Conservation (phyloP, 2,329 filamentous ascomycete species). For the Beauveria rudraprayagi region DNA sequence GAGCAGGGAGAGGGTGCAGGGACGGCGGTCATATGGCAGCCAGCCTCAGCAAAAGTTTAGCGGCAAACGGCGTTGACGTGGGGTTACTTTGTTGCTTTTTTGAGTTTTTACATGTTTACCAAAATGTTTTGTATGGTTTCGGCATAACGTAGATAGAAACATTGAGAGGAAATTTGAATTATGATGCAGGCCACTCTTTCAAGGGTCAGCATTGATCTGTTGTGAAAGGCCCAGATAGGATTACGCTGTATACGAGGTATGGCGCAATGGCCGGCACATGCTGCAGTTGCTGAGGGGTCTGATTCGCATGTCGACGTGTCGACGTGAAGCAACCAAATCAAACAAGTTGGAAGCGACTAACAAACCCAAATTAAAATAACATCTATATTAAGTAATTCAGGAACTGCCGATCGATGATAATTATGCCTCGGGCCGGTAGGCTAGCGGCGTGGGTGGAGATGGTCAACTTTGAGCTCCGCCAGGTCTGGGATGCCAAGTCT, state of each 20-base stretch:
- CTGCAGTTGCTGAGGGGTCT: background rate
- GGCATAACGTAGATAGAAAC: background rate
- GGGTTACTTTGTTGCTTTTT: background rate
- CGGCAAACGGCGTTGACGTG: constrained; percentile 13
- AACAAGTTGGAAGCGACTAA: background rate
- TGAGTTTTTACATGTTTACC: background rate
- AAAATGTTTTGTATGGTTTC: background rate
- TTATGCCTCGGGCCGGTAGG: background rate
- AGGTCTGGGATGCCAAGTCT: background rate
- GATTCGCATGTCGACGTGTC: background rate
- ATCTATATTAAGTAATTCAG: background rate
- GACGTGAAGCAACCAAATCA: background rate
- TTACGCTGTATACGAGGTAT: background rate
- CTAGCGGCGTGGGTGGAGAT: background rate
- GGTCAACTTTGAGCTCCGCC: background rate
- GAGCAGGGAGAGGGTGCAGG: constrained; percentile 58
- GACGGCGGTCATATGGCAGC: constrained; percentile 65
- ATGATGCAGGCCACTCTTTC: too few relatives aligned
- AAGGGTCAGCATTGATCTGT: background rate
- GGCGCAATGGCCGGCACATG: background rate
- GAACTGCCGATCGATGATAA: background rate
- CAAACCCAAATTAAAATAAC: background rate
- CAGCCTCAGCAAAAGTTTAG: constrained; percentile 55
- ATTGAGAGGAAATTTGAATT: background rate
- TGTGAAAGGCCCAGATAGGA: background rate